Base-by-base conservation (phyloP, 768 basidiomycete genomes). In the Lenzites betulinus region DNA sequence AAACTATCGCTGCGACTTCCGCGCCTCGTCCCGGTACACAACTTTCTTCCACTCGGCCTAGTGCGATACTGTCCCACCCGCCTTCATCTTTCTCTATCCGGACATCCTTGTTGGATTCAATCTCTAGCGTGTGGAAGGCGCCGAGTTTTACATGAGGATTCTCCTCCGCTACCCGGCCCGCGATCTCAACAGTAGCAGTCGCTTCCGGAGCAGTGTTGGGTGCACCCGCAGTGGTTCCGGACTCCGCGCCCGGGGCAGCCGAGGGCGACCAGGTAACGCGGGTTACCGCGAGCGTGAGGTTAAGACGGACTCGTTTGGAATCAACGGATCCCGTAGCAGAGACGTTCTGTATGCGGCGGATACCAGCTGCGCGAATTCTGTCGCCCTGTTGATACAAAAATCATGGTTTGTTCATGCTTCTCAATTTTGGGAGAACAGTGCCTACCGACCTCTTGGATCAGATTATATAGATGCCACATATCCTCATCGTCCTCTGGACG, bases 401-500 rank as follows among this genome's bases (percentile, higher is more conserved):
- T 4, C 30, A 33, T 33, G 30, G 11, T 5, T 33, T 33, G 30
- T 33, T n/a, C n/a, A n/a, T n/a, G n/a, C n/a, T n/a, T n/a, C n/a
- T n/a, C 11, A 33, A 11, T 33, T 33, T 33, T 33, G 4, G 30
- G 6, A 33, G 30, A 33, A 11, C 30, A 33, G 4, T 33, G 36
- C 13, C 7, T 15, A 50, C 79, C 51, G 47, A 83, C 83, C 73
- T 89, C 81, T 65, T 92, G 85, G 55, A 99, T 97, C 57, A 99
- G 80, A 77, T 99, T 98, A 75, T 98, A 99, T 28, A 98, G 80
- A 81, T 99, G 97, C 95, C 96, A 99, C 90, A 99, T 97, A 74
- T 99, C 97, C 76, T 99, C 97, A 69, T 98, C 94, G 67, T 98
- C 95, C 73, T 99, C 95, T 5, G 96, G 95, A 49, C 93, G 86